Conservation (phyloP, 2,329 filamentous ascomycete species). For the Pseudogymnoascus destructans region DNA sequence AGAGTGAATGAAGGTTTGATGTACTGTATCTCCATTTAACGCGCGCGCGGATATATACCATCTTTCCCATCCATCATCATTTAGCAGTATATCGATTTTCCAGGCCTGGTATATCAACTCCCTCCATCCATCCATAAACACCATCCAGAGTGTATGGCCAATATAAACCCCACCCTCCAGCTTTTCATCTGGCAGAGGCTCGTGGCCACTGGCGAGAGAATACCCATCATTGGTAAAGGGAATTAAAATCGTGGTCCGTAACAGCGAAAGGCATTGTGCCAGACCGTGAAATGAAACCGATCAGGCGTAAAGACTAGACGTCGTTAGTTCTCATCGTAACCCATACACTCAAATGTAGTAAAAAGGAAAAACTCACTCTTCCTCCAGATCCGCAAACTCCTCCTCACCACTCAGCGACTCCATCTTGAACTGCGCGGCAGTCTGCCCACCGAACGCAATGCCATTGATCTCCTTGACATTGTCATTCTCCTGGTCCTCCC, state of each 20-base stretch:
- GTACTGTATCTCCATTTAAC: slow-evolving; percentile 1
- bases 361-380: background rate
- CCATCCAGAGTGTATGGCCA: background rate
- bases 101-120: background rate
- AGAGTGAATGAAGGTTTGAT: background rate
- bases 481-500: slow-evolving; percentile 11
- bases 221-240: background rate
- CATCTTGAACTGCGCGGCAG: slow-evolving; percentile 14
- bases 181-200: background rate
- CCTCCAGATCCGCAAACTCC: background rate
- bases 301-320: background rate
- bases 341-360: background rate
- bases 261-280: background rate
- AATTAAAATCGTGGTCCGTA: background rate
- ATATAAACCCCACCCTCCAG: background rate
- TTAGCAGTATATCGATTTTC: background rate
- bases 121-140: background rate
- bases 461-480: background rate
- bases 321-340: background rate
- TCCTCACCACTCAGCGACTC: background rate
- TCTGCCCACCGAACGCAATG: background rate
- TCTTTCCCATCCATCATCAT: background rate
- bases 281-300: background rate
- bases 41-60: background rate
- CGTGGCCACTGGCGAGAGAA: background rate